Conservation (phyloP, 495 filamentous ascomycete genomes). For the Penicillium dipodomyicola region DNA sequence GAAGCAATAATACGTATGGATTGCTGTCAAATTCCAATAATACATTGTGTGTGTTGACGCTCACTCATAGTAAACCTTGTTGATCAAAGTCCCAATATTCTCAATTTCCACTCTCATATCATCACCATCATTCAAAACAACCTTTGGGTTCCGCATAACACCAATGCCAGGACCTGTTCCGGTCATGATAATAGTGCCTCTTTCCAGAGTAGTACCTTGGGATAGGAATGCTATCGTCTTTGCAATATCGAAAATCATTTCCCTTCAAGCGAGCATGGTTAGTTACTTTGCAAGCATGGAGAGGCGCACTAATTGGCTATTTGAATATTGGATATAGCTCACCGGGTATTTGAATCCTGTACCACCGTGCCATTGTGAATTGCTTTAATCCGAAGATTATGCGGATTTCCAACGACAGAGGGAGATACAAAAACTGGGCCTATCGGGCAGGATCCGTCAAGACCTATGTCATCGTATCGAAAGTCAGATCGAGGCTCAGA, state of each 20-base stretch:
- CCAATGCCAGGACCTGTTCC: conserved; percentile 50
- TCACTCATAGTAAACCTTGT: conserved; percentile 21
- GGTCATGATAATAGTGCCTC: conserved; percentile 70
- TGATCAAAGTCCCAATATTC: conserved; percentile 24
- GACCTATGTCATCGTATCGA: background rate
- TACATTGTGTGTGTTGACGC: no score
- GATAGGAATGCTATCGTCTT: conserved; percentile 63
- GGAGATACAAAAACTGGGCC: conserved; percentile 31
- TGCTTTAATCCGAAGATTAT: conserved; percentile 51
- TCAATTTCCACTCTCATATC: conserved; percentile 49
- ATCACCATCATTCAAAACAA: conserved; percentile 49
- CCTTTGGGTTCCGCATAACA: conserved; percentile 39
- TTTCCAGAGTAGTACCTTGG: conserved; percentile 65
- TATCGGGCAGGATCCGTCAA: conserved; percentile 21
- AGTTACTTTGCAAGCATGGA: no score
- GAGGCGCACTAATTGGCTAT: no score
- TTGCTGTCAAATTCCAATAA: no score
- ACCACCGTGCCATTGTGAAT: conserved; percentile 55
- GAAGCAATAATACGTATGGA: no score
- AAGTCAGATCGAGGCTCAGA: background rate
- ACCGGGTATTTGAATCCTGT: conserved; percentile 44
- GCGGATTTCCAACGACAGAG: background rate
- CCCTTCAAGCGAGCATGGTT: conserved; percentile 8
- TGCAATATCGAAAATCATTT: conserved; percentile 63
- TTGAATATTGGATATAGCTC: background rate